Percentiles rank a stretch among this genome's conserved stretches.
phyloP scores from a whole-genome alignment of 768 basidiomycete species.

The Floccularia luteovirens region DNA sequence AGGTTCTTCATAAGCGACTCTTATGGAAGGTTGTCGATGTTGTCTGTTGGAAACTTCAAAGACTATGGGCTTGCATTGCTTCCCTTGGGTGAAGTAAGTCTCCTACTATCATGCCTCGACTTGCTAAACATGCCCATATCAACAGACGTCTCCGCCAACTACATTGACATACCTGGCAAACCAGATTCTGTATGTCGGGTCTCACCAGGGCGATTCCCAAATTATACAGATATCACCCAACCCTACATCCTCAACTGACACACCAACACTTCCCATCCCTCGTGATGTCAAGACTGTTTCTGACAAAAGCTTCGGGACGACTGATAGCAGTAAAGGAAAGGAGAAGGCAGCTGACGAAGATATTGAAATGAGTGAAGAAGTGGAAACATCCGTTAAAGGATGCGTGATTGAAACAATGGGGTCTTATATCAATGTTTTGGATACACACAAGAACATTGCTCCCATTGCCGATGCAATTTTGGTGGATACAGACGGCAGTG shows the following conservation, averaged over 20 bases:
- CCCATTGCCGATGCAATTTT: conserved; percentile 80
- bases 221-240: conserved; percentile 50
- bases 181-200: conserved; percentile 71
- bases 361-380: conserved; percentile 25
- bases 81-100: conserved; percentile 65
- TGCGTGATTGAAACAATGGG: conserved; percentile 45
- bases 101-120: background rate
- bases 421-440: conserved; percentile 51
- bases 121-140: conserved; percentile 1
- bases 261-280: conserved; percentile 46
- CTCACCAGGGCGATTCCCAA: conserved; percentile 78
- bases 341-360: conserved; percentile 29
- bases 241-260: conserved; percentile 30
- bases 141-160: conserved; percentile 63
- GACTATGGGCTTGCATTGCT: conserved; percentile 41
- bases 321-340: conserved; percentile 22
- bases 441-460: conserved; percentile 68
- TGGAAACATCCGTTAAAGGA: conserved; percentile 24
- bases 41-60: conserved; percentile 42
- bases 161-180: conserved; percentile 66
- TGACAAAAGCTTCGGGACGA: conserved; percentile 20
- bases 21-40: conserved; percentile 62
- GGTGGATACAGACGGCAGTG: conserved; percentile 63
- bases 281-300: conserved; percentile 34
- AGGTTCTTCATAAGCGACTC: conserved; percentile 61